A percentile compares a stretch with the other conserved stretches of the same genome.
These are phyloP conservation scores for Monosporozyma siamensis DNA, from an alignment of 805 yeast species.

Conservation along the genomic window DNA sequence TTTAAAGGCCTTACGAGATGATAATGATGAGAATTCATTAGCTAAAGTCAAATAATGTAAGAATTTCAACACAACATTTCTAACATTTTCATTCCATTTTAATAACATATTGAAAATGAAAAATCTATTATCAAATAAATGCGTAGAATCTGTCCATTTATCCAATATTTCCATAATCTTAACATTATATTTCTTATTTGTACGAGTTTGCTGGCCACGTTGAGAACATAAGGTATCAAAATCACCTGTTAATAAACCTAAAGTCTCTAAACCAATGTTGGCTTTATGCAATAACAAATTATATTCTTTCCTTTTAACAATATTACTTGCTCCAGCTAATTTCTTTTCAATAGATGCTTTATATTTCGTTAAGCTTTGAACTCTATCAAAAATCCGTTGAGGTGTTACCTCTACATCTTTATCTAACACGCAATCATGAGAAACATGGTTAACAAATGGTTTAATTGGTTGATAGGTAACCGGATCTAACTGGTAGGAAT, in stretches of 20 bases:
- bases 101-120: slow-evolving; percentile 62
- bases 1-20: slow-evolving; percentile 41
- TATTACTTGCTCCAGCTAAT: slow-evolving; percentile 19
- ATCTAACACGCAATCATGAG: slow-evolving; percentile 54
- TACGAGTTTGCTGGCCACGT: slow-evolving; percentile 1
- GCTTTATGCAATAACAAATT: slow-evolving; percentile 11
- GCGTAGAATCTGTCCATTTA: slow-evolving; percentile 1
- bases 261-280: slow-evolving; percentile 10
- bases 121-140: slow-evolving; percentile 45
- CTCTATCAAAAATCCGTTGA: slow-evolving; percentile 14
- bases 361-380: slow-evolving; percentile 30
- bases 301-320: slow-evolving; percentile 13
- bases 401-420: slow-evolving; percentile 16
- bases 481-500: slow-evolving; percentile 33
- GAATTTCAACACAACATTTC: slow-evolving; percentile 58
- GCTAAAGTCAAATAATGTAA: slow-evolving; percentile 40
- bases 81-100: slow-evolving; percentile 65
- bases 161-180: slow-evolving; percentile 18
- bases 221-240: slow-evolving; percentile 9
- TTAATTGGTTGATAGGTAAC: slow-evolving; percentile 27
- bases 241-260: slow-evolving; percentile 17
- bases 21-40: slow-evolving; percentile 35
- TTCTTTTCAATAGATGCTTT: slow-evolving; percentile 36
- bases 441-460: slow-evolving; percentile 44
- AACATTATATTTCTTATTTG: slow-evolving; percentile 4